A percentile compares a stretch with the other conserved stretches of the same genome.
phyloP scores from a whole-genome alignment of 148 eudicot species.

The Spergularia bocconei region DNA sequence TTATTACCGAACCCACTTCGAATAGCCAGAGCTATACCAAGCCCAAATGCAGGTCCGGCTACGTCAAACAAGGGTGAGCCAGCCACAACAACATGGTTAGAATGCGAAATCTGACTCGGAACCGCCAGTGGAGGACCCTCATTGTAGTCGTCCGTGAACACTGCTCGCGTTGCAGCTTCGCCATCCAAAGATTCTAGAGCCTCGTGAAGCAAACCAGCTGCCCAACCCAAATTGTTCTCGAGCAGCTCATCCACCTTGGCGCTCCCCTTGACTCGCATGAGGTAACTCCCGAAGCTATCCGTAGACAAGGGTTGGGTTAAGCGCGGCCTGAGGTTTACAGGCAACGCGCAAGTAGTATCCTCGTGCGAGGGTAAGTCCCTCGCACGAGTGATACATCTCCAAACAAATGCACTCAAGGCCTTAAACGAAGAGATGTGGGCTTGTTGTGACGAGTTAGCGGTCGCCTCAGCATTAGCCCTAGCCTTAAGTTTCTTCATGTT shows the following conservation, averaged over 20 bases:
- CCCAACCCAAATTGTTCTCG: constrained; percentile 38
- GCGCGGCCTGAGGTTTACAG: constrained; percentile 54
- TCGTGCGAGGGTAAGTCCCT: constrained; percentile 26
- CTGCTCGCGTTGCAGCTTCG: neutral
- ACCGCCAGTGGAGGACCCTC: neutral
- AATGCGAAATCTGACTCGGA: constrained; percentile 34
- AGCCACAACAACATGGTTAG: constrained; percentile 46
- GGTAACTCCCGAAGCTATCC: constrained; percentile 54
- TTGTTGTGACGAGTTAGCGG: no score
- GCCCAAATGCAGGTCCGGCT: constrained; percentile 60
- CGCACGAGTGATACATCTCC: constrained; percentile 15
- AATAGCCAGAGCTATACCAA: constrained; percentile 50
- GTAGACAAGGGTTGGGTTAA: constrained; percentile 51
- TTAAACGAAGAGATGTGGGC: constrained; percentile 18
- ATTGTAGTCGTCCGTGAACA: neutral
- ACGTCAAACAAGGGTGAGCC: constrained; percentile 66
- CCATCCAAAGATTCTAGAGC: constrained; percentile 46
- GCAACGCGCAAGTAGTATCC: constrained; percentile 61
- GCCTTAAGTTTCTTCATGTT: constrained; percentile 19
- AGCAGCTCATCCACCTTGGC: constrained; percentile 37
- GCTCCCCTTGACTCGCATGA: constrained; percentile 29
- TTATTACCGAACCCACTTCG: constrained; percentile 54
- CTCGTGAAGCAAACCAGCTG: constrained; percentile 31
- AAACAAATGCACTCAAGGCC: constrained; percentile 9
- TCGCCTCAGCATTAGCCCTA: constrained; percentile 19